These are phyloP conservation scores for Monocercomonoides exilis DNA, from an alignment of 78 protist species.

Conservation along the genomic window DNA sequence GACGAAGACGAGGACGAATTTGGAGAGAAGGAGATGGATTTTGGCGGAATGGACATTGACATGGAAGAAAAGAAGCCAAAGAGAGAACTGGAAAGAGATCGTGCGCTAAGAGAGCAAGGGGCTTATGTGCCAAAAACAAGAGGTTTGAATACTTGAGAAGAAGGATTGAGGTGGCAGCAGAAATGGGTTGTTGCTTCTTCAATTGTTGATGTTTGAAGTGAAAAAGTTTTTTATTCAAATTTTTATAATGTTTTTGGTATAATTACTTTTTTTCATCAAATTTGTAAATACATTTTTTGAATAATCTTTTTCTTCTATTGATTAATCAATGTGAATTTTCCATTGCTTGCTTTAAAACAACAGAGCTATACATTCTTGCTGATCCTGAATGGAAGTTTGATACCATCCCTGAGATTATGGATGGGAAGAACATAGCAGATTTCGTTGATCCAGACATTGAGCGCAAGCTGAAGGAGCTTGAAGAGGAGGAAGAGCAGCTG, in stretches of 20 bases:
- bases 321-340: background rate
- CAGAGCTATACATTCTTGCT: slow-evolving; percentile 33
- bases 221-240: too few species aligned
- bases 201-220: too few species aligned
- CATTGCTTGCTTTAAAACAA: background rate
- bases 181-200: too few species aligned
- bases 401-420: slow-evolving; percentile 90
- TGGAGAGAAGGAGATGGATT: too few species aligned
- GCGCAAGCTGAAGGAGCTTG: slow-evolving; percentile 61
- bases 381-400: slow-evolving; percentile 80
- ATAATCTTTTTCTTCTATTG: background rate
- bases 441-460: slow-evolving; percentile 89
- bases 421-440: slow-evolving; percentile 93
- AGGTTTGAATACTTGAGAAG: background rate
- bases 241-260: background rate
- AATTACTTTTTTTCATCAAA: background rate
- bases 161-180: too few species aligned
- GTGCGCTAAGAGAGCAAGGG: background rate
- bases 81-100: background rate
- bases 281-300: background rate
- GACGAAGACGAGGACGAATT: too few species aligned
- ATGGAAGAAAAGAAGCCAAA: too few species aligned
- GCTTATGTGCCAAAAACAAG: background rate
- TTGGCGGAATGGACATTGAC: background rate
- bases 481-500: slow-evolving; percentile 65